phyloP scores from a whole-genome alignment of 1,284 basidiomycete genomes.

The Rhizoctonia solani region DNA sequence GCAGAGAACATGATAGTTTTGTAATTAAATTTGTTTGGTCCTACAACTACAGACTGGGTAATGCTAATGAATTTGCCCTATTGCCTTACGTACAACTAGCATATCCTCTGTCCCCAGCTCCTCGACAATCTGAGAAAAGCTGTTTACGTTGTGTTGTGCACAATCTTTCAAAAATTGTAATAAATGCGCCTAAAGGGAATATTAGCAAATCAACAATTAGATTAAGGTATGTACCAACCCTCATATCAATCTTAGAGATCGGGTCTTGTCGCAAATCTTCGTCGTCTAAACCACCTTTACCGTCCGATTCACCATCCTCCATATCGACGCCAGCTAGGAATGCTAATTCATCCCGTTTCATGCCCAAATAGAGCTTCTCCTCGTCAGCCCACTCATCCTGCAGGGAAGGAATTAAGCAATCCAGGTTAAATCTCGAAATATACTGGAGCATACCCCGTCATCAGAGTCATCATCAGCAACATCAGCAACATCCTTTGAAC shows the following conservation, averaged over 20 bases:
- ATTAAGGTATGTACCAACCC: no score
- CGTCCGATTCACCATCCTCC: slow-evolving; percentile 61
- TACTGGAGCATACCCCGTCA: slow-evolving; percentile 44
- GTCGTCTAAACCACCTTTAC: slow-evolving; percentile 70
- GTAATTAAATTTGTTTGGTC: not conserved
- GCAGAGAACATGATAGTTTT: not conserved
- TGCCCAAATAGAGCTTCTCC: slow-evolving; percentile 57
- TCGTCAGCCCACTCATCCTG: slow-evolving; percentile 90
- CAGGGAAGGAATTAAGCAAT: slow-evolving; percentile 23
- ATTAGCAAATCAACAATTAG: no score
- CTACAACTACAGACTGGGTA: not conserved
- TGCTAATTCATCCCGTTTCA: slow-evolving; percentile 49
- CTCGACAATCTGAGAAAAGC: slow-evolving; percentile 67
- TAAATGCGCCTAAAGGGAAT: slow-evolving; percentile 65
- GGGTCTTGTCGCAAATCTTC: slow-evolving; percentile 88
- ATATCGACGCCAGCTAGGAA: slow-evolving; percentile 57
- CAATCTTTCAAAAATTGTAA: slow-evolving; percentile 70
- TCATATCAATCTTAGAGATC: slow-evolving; percentile 86
- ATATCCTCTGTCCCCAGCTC: slow-evolving; percentile 72
- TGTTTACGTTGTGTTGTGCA: slow-evolving; percentile 64
- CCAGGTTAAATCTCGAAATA: slow-evolving; percentile 28
- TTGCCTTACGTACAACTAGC: slow-evolving; percentile 63
- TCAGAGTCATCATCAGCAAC: slow-evolving; percentile 73
- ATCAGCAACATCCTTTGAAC: slow-evolving; percentile 56
- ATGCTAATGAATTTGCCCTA: slow-evolving; percentile 44